A percentile compares a stretch with the other conserved stretches of the same genome.
phyloP scores from a whole-genome alignment of 1,139 yeast genomes.

The Sugiyamaella sp. region DNA sequence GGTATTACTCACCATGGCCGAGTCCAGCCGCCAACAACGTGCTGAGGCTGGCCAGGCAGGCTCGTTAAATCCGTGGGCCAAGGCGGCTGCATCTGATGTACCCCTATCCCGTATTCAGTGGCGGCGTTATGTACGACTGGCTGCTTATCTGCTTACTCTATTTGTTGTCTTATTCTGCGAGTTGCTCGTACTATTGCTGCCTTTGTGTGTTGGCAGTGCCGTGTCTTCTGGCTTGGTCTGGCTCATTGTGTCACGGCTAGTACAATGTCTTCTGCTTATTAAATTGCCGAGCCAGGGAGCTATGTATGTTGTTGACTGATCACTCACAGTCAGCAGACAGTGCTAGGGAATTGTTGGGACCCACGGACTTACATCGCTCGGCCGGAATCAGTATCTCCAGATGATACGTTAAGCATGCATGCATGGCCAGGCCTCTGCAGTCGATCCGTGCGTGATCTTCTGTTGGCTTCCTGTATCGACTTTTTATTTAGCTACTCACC shows the following conservation, averaged over 20 bases:
- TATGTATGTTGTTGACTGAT: no score
- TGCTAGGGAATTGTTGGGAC: background rate
- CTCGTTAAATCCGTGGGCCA: background rate
- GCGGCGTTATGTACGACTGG: no score
- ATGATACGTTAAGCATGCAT: background rate
- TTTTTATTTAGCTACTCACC: background rate
- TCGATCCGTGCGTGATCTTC: background rate
- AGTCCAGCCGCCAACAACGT: no score
- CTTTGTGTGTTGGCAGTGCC: no score
- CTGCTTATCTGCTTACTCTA: no score
- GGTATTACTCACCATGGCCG: no score
- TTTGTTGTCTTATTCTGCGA: no score
- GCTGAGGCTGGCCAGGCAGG: background rate
- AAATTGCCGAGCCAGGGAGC: no score
- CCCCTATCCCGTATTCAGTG: slow-evolving; percentile 2
- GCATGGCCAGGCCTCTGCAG: background rate
- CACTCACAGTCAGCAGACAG: background rate
- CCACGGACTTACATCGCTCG: background rate
- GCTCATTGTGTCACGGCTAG: no score
- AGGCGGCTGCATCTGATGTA: background rate
- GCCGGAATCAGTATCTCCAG: background rate
- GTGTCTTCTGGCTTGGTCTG: no score
- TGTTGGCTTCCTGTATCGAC: background rate
- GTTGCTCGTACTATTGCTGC: no score
- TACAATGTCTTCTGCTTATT: no score